A percentile compares a stretch with the other conserved stretches of the same genome.
Evolutionary conservation across 495 filamentous ascomycete species (phyloP).

Genomic region (Parmelia sp.): DNA sequence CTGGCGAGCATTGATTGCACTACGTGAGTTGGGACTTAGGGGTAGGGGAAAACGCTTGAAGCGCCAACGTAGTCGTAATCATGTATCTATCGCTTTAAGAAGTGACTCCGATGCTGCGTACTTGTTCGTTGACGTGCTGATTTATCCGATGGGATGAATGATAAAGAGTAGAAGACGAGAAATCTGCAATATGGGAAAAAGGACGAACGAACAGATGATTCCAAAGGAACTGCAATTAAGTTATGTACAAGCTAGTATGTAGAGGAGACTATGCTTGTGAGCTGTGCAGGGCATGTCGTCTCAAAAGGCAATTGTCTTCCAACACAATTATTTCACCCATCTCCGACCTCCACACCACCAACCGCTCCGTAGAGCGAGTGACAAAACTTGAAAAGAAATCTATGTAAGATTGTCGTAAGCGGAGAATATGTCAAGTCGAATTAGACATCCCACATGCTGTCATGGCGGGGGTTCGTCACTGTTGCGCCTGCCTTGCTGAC

Average conservation of each 20-base stretch:
- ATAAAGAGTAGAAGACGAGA: too few relatives aligned
- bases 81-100: too few relatives aligned
- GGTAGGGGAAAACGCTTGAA: too few relatives aligned
- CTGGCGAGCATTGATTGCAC: too few relatives aligned
- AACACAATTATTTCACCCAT: constrained; percentile 4
- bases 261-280: background rate
- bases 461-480: background rate
- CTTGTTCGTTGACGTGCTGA: too few relatives aligned
- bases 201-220: too few relatives aligned
- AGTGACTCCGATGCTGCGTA: too few relatives aligned
- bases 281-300: background rate
- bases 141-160: too few relatives aligned
- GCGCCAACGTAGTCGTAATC: too few relatives aligned
- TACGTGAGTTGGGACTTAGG: too few relatives aligned
- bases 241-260: background rate
- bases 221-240: background rate
- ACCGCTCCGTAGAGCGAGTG: constrained; percentile 5
- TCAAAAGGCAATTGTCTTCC: constrained; percentile 1
- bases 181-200: too few relatives aligned
- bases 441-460: background rate
- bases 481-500: background rate
- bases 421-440: constrained; percentile 4
- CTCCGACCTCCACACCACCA: background rate
- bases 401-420: constrained; percentile 1
- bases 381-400: constrained; percentile 5